phyloP scores from a whole-genome alignment of 179 eudicot genomes.

The Gypsophila paniculata region DNA sequence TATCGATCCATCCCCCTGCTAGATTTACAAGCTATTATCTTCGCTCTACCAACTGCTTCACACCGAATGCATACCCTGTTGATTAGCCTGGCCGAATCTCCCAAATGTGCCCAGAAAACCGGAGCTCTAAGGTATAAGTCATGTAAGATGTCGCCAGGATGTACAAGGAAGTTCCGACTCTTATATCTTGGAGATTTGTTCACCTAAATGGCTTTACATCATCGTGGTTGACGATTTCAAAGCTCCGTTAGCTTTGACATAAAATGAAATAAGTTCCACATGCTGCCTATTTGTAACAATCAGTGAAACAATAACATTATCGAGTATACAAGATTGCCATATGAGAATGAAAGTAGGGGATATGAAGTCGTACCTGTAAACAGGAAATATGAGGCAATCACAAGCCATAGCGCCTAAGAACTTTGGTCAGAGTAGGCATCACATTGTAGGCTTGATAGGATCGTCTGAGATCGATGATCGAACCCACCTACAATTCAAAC shows the following conservation, averaged over 20 bases:
- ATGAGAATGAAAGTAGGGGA: neutral
- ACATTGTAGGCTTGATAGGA: constrained; percentile 94
- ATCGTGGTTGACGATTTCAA: neutral
- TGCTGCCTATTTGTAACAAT: neutral
- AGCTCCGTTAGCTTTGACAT: neutral
- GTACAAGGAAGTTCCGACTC: too few species aligned
- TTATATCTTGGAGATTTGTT: too few species aligned
- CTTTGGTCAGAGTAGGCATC: constrained; percentile 84
- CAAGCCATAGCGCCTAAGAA: constrained; percentile 72
- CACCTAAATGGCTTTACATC: neutral
- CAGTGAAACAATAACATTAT: neutral
- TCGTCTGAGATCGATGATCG: constrained; percentile 86
- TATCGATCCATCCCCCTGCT: too few species aligned
- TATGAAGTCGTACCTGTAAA: constrained; percentile 17
- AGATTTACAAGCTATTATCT: too few species aligned
- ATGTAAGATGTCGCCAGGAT: neutral
- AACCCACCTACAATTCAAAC: constrained; percentile 60
- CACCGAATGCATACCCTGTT: too few species aligned
- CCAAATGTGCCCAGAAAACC: neutral
- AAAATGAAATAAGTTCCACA: neutral
- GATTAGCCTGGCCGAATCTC: neutral
- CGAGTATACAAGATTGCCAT: too few species aligned
- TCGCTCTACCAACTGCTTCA: too few species aligned
- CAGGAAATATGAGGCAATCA: constrained; percentile 21
- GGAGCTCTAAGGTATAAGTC: neutral